phyloP scores from a whole-genome alignment of 2,329 filamentous ascomycete species.

The Colletotrichum horii region DNA sequence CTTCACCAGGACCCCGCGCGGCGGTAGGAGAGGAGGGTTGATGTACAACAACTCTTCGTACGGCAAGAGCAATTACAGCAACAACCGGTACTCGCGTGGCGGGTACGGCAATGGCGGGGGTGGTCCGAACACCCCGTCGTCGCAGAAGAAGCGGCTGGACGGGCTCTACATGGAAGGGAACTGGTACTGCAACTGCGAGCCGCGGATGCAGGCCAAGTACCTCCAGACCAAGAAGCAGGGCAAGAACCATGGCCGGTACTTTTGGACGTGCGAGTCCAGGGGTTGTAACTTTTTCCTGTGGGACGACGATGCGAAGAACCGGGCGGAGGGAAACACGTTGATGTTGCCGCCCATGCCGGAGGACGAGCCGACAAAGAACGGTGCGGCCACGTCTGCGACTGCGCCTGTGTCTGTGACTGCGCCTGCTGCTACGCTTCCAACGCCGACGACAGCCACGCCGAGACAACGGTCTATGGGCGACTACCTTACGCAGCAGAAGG shows the following conservation, averaged over 20 bases:
- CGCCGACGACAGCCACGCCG: constrained; percentile 23
- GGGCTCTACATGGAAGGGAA: constrained; percentile 36
- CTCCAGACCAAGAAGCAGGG: constrained; percentile 42
- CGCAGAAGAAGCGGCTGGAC: constrained; percentile 36
- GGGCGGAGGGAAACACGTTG: constrained; percentile 2
- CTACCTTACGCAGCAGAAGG: not conserved
- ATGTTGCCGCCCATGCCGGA: constrained; percentile 13
- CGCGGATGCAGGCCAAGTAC: constrained; percentile 39
- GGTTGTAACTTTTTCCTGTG: constrained; percentile 51
- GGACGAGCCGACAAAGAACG: not conserved
- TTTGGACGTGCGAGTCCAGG: constrained; percentile 44
- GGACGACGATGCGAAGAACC: constrained; percentile 39
- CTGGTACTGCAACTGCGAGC: constrained; percentile 50
- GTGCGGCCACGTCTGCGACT: not conserved
- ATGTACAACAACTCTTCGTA: not conserved
- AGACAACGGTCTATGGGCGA: constrained; percentile 18
- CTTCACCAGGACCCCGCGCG: not conserved
- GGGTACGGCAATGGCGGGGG: not conserved
- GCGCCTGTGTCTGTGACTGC: not conserved
- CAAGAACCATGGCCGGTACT: constrained; percentile 45
- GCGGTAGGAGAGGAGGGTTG: constrained; percentile 6
- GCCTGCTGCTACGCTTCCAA: not conserved
- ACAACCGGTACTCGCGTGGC: not conserved
- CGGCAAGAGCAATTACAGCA: not conserved
- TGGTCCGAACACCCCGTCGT: constrained; percentile 1